phyloP scores from a whole-genome alignment of 768 basidiomycete genomes.

The Macrolepiota albuminosa region DNA sequence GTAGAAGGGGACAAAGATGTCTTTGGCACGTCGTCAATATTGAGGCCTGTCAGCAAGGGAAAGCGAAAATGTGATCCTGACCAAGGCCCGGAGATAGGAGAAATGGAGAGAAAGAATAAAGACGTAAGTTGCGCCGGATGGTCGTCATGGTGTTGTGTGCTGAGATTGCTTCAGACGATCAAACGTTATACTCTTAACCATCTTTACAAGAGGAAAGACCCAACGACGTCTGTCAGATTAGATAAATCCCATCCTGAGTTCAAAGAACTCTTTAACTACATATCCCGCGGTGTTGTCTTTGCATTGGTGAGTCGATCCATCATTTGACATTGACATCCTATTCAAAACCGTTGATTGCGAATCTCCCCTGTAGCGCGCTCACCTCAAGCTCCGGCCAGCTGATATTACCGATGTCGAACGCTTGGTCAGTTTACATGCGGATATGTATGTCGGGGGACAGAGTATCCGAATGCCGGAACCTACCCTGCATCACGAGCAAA shows the following conservation, averaged over 20 bases:
- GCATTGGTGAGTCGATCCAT: constrained; percentile 36
- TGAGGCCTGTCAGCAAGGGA: constrained; percentile 19
- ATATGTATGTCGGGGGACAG: constrained; percentile 40
- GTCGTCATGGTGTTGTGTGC: background rate
- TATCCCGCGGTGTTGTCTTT: constrained; percentile 45
- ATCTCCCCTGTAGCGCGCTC: constrained; percentile 30
- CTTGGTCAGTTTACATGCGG: constrained; percentile 37
- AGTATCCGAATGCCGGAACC: constrained; percentile 2
- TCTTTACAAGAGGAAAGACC: constrained; percentile 34
- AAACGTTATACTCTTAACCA: constrained; percentile 39
- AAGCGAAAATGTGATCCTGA: constrained; percentile 24
- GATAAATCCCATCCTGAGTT: constrained; percentile 47
- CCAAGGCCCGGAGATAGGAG: constrained; percentile 15
- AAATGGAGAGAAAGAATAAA: constrained; percentile 58
- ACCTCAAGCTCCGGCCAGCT: constrained; percentile 34
- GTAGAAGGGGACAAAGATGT: constrained; percentile 29
- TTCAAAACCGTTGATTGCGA: constrained; percentile 3
- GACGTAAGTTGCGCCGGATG: constrained; percentile 33
- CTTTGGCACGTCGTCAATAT: constrained; percentile 18
- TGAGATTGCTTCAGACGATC: constrained; percentile 30
- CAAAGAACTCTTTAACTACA: constrained; percentile 42
- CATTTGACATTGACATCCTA: background rate
- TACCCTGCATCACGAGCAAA: background rate
- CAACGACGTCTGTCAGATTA: constrained; percentile 22
- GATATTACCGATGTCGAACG: constrained; percentile 31